Evolutionary conservation across 192 early-diverging fungal species (phyloP).

Genomic region (Lunasporangiospora selenospora): DNA sequence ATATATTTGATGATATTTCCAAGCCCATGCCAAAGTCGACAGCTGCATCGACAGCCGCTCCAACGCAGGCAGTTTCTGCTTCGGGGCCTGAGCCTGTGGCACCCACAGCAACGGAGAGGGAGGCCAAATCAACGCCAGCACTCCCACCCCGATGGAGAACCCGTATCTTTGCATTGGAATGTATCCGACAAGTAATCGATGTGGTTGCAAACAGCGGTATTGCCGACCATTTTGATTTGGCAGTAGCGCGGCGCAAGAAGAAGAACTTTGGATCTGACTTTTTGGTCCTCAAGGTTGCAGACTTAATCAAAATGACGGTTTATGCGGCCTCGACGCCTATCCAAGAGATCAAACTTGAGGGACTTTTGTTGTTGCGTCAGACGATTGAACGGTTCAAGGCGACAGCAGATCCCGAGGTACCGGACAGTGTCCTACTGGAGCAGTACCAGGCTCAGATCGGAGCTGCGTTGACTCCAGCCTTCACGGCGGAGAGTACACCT

Average conservation of each 20-base stretch:
- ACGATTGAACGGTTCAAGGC: conserved; percentile 66
- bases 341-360: conserved; percentile 76
- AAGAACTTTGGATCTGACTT: conserved; percentile 69
- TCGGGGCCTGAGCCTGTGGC: conserved; percentile 27
- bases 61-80: neutral
- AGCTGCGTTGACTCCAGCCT: conserved; percentile 89
- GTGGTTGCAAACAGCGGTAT: conserved; percentile 60
- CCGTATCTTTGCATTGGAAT: conserved; percentile 79
- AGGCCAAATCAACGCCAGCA: conserved; percentile 41
- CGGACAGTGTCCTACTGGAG: conserved; percentile 80
- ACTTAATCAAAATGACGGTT: conserved; percentile 91
- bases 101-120: conserved; percentile 22
- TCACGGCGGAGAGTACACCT: conserved; percentile 75
- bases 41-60: neutral
- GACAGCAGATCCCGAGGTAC: conserved; percentile 90
- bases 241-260: conserved; percentile 59
- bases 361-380: conserved; percentile 79
- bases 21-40: conserved; percentile 13
- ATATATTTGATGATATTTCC: conserved; percentile 31
- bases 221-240: conserved; percentile 76
- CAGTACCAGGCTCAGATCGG: conserved; percentile 96
- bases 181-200: conserved; percentile 71
- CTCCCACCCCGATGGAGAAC: conserved; percentile 77
- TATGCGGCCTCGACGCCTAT: conserved; percentile 83
- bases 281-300: conserved; percentile 77